Conservation (phyloP, 257 asterid genomes). For the Solanum sitiens region DNA sequence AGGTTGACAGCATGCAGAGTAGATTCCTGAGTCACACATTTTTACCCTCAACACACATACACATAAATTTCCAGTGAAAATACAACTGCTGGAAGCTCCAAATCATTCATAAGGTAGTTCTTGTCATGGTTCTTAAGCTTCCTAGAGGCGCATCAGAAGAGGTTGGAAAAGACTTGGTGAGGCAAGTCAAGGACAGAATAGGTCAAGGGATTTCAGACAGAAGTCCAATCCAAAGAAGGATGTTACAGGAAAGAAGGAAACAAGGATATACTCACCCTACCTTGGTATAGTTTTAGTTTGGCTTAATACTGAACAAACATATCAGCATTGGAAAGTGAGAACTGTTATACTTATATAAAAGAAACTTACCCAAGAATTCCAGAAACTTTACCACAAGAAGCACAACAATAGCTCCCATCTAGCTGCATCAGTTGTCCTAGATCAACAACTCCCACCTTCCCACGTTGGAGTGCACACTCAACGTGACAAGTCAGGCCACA, state of each 20-base stretch:
- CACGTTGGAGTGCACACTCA: constrained; percentile 66
- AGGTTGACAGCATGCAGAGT: neutral
- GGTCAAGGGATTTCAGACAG: neutral
- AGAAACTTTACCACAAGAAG: constrained; percentile 83
- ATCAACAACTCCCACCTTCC: constrained; percentile 81
- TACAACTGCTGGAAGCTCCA: neutral
- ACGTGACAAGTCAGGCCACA: constrained; percentile 89
- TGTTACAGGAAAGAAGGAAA: neutral
- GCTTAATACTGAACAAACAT: neutral
- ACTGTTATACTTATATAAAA: neutral
- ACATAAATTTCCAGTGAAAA: neutral
- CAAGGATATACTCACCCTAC: neutral
- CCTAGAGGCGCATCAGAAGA: neutral
- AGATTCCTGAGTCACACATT: neutral
- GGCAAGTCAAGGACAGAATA: neutral
- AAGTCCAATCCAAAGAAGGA: neutral
- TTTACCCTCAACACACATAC: neutral
- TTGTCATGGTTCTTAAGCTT: neutral
- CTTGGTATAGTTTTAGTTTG: neutral
- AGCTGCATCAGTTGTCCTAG: constrained; percentile 72
- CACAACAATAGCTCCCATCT: constrained; percentile 90
- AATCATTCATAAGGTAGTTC: neutral
- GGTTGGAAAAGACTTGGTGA: neutral
- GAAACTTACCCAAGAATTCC: constrained; percentile 72
- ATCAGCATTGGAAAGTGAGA: neutral